A percentile compares a stretch with the other conserved stretches of the same genome.
These are phyloP conservation scores for Candida rishiriensis DNA, from an alignment of 805 yeast species.

Conservation along the genomic window DNA sequence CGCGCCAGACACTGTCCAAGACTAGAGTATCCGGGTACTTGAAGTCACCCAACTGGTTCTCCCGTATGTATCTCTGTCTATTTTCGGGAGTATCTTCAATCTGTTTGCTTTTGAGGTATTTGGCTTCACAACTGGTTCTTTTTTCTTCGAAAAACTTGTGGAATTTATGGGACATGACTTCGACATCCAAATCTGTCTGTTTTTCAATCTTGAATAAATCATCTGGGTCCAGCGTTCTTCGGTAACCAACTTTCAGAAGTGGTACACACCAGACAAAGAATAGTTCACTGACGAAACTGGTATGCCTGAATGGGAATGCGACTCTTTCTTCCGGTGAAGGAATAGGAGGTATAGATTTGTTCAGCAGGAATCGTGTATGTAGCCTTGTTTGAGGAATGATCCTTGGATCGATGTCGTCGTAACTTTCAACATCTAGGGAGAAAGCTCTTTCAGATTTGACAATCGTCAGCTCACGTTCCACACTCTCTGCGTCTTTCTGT, in stretches of 20 bases:
- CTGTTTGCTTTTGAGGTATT: slow-evolving; percentile 31
- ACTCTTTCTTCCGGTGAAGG: slow-evolving; percentile 48
- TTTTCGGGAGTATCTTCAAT: slow-evolving; percentile 33
- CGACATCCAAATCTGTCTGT: slow-evolving; percentile 35
- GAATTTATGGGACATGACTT: slow-evolving; percentile 34
- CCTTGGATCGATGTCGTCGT: slow-evolving; percentile 11
- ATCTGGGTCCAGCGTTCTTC: slow-evolving; percentile 61
- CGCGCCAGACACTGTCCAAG: slow-evolving; percentile 41
- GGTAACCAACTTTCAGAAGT: slow-evolving; percentile 60
- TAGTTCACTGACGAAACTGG: slow-evolving; percentile 37
- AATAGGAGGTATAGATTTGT: slow-evolving; percentile 43
- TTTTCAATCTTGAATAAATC: slow-evolving; percentile 52
- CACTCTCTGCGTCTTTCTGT: too few species aligned
- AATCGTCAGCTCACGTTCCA: too few species aligned
- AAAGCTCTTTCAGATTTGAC: too few species aligned
- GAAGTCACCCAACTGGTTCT: slow-evolving; percentile 30
- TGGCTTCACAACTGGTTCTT: slow-evolving; percentile 27
- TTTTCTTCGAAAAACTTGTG: slow-evolving; percentile 28
- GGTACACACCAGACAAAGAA: slow-evolving; percentile 71
- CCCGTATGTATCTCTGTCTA: slow-evolving; percentile 27
- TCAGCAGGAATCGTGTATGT: slow-evolving; percentile 28
- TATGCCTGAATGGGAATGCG: slow-evolving; percentile 38
- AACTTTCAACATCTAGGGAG: neutral
- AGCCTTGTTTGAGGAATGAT: slow-evolving; percentile 32
- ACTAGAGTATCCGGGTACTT: slow-evolving; percentile 42